Conservation (phyloP, 805 yeast species). For the Isabelozyma gotoi region DNA sequence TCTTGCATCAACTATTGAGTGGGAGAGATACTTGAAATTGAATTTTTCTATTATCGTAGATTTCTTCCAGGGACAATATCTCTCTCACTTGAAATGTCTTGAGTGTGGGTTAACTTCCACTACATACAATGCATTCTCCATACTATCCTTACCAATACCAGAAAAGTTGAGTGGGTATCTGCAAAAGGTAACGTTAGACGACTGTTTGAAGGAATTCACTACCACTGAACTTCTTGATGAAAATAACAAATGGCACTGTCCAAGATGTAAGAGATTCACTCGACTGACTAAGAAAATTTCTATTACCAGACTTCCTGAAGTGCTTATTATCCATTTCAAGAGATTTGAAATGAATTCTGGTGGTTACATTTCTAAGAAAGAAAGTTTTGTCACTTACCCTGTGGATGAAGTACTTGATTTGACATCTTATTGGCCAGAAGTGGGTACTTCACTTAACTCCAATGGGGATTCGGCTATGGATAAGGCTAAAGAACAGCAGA, state of each 20-base stretch:
- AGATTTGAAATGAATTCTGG: slow-evolving; percentile 59
- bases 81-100: slow-evolving; percentile 73
- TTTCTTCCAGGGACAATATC: slow-evolving; percentile 84
- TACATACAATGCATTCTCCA: slow-evolving; percentile 80
- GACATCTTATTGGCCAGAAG: slow-evolving; percentile 70
- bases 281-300: slow-evolving; percentile 66
- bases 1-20: slow-evolving; percentile 82
- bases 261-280: slow-evolving; percentile 63
- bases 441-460: slow-evolving; percentile 27
- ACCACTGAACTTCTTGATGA: slow-evolving; percentile 72
- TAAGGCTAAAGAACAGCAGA: slow-evolving; percentile 41
- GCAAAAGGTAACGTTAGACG: slow-evolving; percentile 40
- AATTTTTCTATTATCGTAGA: slow-evolving; percentile 81
- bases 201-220: slow-evolving; percentile 77
- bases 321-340: slow-evolving; percentile 81
- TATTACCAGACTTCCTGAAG: slow-evolving; percentile 75
- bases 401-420: slow-evolving; percentile 54
- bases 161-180: slow-evolving; percentile 28
- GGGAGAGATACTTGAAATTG: slow-evolving; percentile 82
- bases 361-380: slow-evolving; percentile 54
- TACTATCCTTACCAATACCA: slow-evolving; percentile 79
- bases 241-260: slow-evolving; percentile 84
- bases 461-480: slow-evolving; percentile 19
- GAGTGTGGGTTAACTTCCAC: slow-evolving; percentile 78
- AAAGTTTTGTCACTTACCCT: slow-evolving; percentile 69